Percentiles rank a stretch among this genome's conserved stretches.
Evolutionary conservation across 192 early-diverging fungal species (phyloP).

Genomic region (Fimicolochytrium jonesii): DNA sequence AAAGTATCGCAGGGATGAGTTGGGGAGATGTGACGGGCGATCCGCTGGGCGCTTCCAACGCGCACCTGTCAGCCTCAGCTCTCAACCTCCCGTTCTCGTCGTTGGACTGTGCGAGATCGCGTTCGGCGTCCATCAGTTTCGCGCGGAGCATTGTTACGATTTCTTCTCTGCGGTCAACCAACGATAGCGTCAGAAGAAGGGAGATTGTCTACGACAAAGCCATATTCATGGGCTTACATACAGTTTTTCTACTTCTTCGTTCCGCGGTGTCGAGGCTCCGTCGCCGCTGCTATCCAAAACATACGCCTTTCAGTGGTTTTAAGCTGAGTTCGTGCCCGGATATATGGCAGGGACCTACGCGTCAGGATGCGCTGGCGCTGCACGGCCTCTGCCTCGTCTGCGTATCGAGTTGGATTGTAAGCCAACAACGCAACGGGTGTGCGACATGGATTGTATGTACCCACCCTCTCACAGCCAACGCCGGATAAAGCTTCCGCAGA

Average conservation of each 20-base stretch:
- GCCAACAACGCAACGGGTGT: neutral
- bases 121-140: conserved; percentile 35
- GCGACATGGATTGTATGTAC: neutral
- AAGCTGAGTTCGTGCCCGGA: too few relatives aligned
- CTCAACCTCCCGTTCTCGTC: conserved; percentile 2
- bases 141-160: conserved; percentile 41
- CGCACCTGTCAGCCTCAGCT: conserved; percentile 8
- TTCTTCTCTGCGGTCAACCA: conserved; percentile 50
- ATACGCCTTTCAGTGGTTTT: too few relatives aligned
- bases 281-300: too few relatives aligned
- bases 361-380: too few relatives aligned
- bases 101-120: conserved; percentile 8
- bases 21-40: too few relatives aligned
- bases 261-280: too few relatives aligned
- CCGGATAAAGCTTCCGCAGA: conserved; percentile 9
- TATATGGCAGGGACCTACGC: too few relatives aligned
- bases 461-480: neutral
- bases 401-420: neutral
- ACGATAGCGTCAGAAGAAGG: too few relatives aligned
- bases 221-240: too few relatives aligned
- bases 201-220: too few relatives aligned
- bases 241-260: conserved; percentile 23
- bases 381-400: neutral
- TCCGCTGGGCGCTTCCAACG: too few relatives aligned
- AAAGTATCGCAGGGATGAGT: too few relatives aligned